Conservation (phyloP, 495 filamentous ascomycete genomes). For the Xylaria flabelliformis region DNA sequence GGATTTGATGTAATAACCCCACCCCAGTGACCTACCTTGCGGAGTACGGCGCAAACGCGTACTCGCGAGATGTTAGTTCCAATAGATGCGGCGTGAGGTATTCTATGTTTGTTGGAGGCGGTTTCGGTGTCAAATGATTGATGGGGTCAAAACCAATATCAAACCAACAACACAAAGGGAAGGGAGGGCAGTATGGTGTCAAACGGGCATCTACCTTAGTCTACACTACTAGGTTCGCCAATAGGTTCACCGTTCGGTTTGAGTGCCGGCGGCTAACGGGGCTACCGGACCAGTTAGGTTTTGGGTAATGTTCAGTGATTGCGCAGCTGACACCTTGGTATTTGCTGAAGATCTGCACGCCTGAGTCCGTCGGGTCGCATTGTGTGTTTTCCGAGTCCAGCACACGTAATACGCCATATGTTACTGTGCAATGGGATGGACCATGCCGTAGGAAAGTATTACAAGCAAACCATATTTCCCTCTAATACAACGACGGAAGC, state of each 20-base stretch:
- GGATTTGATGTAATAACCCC: constrained; percentile 2
- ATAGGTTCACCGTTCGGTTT: neutral
- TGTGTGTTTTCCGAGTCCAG: neutral
- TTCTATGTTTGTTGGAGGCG: neutral
- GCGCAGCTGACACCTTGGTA: constrained; percentile 16
- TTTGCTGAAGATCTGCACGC: neutral
- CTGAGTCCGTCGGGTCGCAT: constrained; percentile 1
- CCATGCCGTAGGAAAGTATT: neutral
- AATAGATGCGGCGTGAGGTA: neutral
- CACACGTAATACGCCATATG: constrained; percentile 16
- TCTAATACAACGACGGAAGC: constrained; percentile 1
- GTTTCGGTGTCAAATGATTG: neutral
- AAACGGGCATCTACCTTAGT: neutral
- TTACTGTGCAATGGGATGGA: neutral
- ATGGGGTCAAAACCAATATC: constrained; percentile 19
- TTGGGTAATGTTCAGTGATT: neutral
- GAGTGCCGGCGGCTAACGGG: constrained; percentile 9
- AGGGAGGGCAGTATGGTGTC: neutral
- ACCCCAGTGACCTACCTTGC: constrained; percentile 2
- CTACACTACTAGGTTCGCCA: neutral
- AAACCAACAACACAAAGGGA: neutral
- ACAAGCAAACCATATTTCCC: constrained; percentile 2
- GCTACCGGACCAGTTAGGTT: constrained; percentile 14
- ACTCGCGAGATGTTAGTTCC: neutral
- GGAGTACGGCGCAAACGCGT: neutral